Conservation (phyloP, 495 filamentous ascomycete species). For the Penicillium canariense region DNA sequence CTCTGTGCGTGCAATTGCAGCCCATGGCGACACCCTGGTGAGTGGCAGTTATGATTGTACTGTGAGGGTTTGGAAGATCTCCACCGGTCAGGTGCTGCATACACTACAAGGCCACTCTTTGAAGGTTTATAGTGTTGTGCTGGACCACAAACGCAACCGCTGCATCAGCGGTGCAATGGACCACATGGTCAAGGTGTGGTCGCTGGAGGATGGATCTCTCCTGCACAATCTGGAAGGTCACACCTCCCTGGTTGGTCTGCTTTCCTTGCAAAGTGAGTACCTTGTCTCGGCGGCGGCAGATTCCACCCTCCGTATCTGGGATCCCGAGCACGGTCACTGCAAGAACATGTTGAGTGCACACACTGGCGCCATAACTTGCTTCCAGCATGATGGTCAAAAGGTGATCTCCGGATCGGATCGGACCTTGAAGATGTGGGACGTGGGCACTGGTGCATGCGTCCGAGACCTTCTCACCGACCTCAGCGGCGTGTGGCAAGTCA, state of each 20-base stretch:
- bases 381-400: constrained; percentile 96
- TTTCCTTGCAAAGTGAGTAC: constrained; percentile 82
- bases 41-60: constrained; percentile 97
- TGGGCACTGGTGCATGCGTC: constrained; percentile 85
- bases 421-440: constrained; percentile 98
- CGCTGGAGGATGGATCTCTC: constrained; percentile 80
- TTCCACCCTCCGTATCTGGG: constrained; percentile 94
- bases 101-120: constrained; percentile 83
- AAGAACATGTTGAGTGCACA: constrained; percentile 87
- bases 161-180: constrained; percentile 99
- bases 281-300: constrained; percentile 95
- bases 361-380: constrained; percentile 97
- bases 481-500: constrained; percentile 96
- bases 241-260: constrained; percentile 85
- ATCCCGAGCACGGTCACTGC: constrained; percentile 89
- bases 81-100: constrained; percentile 85
- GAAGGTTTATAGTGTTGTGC: constrained; percentile 97
- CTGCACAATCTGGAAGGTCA: constrained; percentile 93
- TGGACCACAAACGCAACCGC: constrained; percentile 86
- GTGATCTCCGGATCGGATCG: constrained; percentile 95
- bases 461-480: constrained; percentile 94
- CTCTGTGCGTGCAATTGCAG: constrained; percentile 97
- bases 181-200: constrained; percentile 97
- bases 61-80: constrained; percentile 96
- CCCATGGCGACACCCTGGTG: constrained; percentile 94